A percentile compares a stretch with the other conserved stretches of the same genome.
phyloP scores from a whole-genome alignment of 1,284 basidiomycete species.

The Boletellus sp. region DNA sequence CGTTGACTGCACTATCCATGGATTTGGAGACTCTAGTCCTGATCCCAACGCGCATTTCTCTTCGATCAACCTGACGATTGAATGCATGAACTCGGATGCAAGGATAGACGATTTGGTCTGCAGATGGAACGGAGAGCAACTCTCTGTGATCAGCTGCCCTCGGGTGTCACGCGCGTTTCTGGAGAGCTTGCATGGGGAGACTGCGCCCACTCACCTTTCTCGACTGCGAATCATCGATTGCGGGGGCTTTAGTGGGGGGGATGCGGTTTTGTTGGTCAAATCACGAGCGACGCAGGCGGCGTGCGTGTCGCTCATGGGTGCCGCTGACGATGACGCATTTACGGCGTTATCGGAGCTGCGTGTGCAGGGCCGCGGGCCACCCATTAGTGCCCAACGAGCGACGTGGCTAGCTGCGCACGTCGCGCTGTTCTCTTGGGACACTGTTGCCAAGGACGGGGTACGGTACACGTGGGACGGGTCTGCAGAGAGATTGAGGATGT shows the following conservation, averaged over 20 bases:
- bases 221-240: slow-evolving; percentile 9
- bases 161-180: slow-evolving; percentile 7
- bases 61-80: slow-evolving; percentile 4
- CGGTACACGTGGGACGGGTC: slow-evolving; percentile 11
- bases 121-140: slow-evolving; percentile 7
- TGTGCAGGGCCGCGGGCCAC: slow-evolving; percentile 9
- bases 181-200: background rate
- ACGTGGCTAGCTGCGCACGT: slow-evolving; percentile 11
- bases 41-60: background rate
- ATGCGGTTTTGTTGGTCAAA: slow-evolving; percentile 6
- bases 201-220: background rate
- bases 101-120: slow-evolving; percentile 11
- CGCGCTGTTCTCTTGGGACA: slow-evolving; percentile 12
- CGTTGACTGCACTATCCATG: slow-evolving; percentile 3
- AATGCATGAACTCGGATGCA: background rate
- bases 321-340: background rate
- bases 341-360: slow-evolving; percentile 4
- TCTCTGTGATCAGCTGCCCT: slow-evolving; percentile 9
- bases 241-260: slow-evolving; percentile 4
- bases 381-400: slow-evolving; percentile 6
- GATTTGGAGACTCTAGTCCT: background rate
- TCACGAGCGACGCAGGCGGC: slow-evolving; percentile 6
- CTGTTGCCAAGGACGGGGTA: slow-evolving; percentile 9
- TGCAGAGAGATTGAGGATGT: background rate
- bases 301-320: slow-evolving; percentile 1